Conservation (phyloP, 164 flowering plant genomes). For the Cinnamomum micranthum region DNA sequence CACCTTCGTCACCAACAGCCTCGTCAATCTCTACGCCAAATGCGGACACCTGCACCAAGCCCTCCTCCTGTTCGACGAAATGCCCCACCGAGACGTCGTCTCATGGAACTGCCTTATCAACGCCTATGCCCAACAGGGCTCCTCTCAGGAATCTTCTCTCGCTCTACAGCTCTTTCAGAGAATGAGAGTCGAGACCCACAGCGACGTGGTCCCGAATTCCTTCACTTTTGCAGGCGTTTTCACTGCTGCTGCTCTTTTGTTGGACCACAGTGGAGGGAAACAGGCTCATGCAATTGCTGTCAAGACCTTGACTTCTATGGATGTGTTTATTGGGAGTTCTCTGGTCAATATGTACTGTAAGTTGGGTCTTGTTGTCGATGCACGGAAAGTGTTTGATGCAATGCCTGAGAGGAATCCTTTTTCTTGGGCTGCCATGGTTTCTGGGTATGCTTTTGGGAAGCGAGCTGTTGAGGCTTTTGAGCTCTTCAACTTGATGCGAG, state of each 20-base stretch:
- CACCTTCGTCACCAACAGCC: constrained; percentile 45
- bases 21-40: constrained; percentile 66
- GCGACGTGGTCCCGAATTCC: constrained; percentile 39
- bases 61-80: constrained; percentile 38
- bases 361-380: constrained; percentile 42
- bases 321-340: constrained; percentile 69
- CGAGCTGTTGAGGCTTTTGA: constrained; percentile 37
- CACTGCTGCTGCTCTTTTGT: constrained; percentile 39
- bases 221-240: constrained; percentile 70
- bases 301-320: constrained; percentile 30
- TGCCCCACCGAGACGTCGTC: constrained; percentile 42
- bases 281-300: constrained; percentile 54
- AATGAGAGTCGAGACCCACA: constrained; percentile 37
- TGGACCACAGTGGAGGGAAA: constrained; percentile 22
- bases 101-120: constrained; percentile 81
- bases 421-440: constrained; percentile 75
- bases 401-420: constrained; percentile 71
- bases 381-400: constrained; percentile 58
- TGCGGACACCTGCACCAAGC: constrained; percentile 46
- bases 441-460: constrained; percentile 63
- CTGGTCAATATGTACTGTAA: constrained; percentile 64
- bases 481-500: constrained; percentile 38
- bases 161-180: constrained; percentile 44
- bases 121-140: constrained; percentile 43
- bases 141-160: constrained; percentile 8